A percentile compares a stretch with the other conserved stretches of the same genome.
These are phyloP conservation scores for Coniella lustricola DNA, from an alignment of 2,329 filamentous ascomycete species.

Conservation along the genomic window DNA sequence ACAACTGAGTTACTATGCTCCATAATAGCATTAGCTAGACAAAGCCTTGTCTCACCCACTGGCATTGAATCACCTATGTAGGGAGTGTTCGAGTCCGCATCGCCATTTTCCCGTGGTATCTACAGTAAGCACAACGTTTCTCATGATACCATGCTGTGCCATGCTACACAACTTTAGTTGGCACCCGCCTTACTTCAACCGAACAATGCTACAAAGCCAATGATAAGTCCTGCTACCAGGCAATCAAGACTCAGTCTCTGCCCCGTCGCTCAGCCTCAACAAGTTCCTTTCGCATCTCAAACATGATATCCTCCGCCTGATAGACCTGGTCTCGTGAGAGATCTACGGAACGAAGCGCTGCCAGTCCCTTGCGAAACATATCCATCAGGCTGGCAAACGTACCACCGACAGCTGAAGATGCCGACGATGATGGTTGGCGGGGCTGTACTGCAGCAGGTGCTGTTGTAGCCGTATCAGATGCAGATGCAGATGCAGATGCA, in stretches of 20 bases:
- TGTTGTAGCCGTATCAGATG: too few relatives aligned
- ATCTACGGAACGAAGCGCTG: slow-evolving; percentile 49
- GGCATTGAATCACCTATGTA: too few relatives aligned
- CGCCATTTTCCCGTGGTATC: background rate
- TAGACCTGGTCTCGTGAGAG: slow-evolving; percentile 60
- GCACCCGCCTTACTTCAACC: too few relatives aligned
- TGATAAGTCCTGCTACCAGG: too few relatives aligned
- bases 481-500: too few relatives aligned
- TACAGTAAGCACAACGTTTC: background rate
- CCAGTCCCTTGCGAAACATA: slow-evolving; percentile 49
- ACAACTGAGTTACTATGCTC: too few relatives aligned
- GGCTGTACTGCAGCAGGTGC: background rate
- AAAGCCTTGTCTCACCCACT: too few relatives aligned
- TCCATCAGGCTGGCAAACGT: slow-evolving; percentile 43
- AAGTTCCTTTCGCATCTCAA: slow-evolving; percentile 69
- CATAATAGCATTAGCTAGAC: too few relatives aligned
- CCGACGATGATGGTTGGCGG: background rate
- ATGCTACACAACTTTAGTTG: background rate
- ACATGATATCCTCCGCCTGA: slow-evolving; percentile 69
- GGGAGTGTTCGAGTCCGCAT: background rate
- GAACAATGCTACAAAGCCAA: too few relatives aligned
- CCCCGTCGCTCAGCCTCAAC: slow-evolving; percentile 62
- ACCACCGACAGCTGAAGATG: slow-evolving; percentile 17
- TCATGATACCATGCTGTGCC: background rate
- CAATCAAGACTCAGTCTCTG: slow-evolving; percentile 24